Base-by-base conservation (phyloP, 352 stramenopile genomes). In the Globisporangium spiculum region DNA sequence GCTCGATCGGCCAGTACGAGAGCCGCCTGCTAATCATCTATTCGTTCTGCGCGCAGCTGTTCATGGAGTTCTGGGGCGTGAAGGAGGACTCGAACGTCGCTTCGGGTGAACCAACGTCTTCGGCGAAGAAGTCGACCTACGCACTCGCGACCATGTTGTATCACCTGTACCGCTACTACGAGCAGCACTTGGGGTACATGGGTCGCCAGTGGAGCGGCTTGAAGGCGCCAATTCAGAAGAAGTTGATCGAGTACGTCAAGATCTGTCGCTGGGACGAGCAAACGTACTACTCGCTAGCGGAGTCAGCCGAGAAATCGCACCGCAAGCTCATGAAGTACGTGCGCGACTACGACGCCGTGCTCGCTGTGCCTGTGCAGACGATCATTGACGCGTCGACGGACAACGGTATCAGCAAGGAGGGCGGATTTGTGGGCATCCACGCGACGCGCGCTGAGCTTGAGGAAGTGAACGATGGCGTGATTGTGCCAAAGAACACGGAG, bases 191-290 rank as follows among this genome's bases (percentile, higher is more conserved):
- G 32, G 75, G 69, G 1, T 93, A 88, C 70, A 77, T 96, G 62
- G 72, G 92, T 67, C 91, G 80, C 71, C 78, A 96, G 84, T 92
- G 80, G 88, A 84, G 86, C 44, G 83, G 83, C n/a, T 71, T 98
- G 0, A 94, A 97, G 63, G 82, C 80, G 3, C 97, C 96, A 20
- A 98, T 99, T 67, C 96, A 99, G 80, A 97, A 96, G 36, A 96
- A 98, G 72, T 71, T 99, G 4, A 93, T 98, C 73, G 97, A 99
- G 63, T 98, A 99, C 78, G 91, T 98, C 38, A 99, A 99, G 70
- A 93, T 99, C 36, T 96, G 89, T 36, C 98, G 98, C 60, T 99
- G 98, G 98, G 98, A 99, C 73, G 97, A 99, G 66, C 98, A 99
- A 76, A 99, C 97, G 27, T 99, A 99, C 75, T 99, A 99, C 83